A percentile compares a stretch with the other conserved stretches of the same genome.
Evolutionary conservation across 2,329 filamentous ascomycete species (phyloP).

Genomic region (Karstenula rhodostoma): DNA sequence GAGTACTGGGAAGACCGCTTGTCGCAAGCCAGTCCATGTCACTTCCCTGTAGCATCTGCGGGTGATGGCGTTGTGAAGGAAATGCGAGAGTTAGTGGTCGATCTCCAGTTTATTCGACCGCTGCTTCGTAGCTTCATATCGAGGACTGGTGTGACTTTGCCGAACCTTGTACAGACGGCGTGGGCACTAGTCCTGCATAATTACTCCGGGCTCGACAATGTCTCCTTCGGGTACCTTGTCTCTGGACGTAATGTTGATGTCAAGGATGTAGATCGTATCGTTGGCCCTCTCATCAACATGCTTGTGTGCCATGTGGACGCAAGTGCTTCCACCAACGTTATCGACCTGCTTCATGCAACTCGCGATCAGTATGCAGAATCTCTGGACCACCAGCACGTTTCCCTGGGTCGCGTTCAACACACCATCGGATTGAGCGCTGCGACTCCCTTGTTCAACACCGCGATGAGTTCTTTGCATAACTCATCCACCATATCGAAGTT

Average conservation of each 20-base stretch:
- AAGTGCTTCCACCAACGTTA: not conserved
- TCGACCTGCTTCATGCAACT: slow-evolving; percentile 2
- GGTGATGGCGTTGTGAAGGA: not conserved
- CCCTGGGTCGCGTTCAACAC: slow-evolving; percentile 7
- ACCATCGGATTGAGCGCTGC: slow-evolving; percentile 2
- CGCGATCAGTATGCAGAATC: slow-evolving; percentile 4
- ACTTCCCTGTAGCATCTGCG: slow-evolving; percentile 16
- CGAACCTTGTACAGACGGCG: slow-evolving; percentile 41
- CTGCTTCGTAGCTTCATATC: slow-evolving; percentile 41
- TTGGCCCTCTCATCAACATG: slow-evolving; percentile 51
- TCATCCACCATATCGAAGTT: slow-evolving; percentile 7
- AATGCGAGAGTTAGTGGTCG: slow-evolving; percentile 5
- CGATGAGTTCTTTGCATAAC: slow-evolving; percentile 1
- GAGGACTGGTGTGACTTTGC: slow-evolving; percentile 51
- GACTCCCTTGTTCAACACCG: slow-evolving; percentile 5
- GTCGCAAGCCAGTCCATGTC: slow-evolving; percentile 16
- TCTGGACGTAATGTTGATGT: slow-evolving; percentile 50
- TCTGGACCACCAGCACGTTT: slow-evolving; percentile 5
- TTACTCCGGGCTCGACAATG: slow-evolving; percentile 35
- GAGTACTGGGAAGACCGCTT: slow-evolving; percentile 21
- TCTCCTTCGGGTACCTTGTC: slow-evolving; percentile 52
- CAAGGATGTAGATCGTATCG: slow-evolving; percentile 51
- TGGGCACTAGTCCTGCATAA: slow-evolving; percentile 38
- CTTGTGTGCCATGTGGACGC: slow-evolving; percentile 8
- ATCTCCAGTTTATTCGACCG: slow-evolving; percentile 22